Percentiles rank a stretch among this genome's conserved stretches.
Conservation (phyloP, 495 filamentous ascomycete species). For the Xylaria curta region DNA sequence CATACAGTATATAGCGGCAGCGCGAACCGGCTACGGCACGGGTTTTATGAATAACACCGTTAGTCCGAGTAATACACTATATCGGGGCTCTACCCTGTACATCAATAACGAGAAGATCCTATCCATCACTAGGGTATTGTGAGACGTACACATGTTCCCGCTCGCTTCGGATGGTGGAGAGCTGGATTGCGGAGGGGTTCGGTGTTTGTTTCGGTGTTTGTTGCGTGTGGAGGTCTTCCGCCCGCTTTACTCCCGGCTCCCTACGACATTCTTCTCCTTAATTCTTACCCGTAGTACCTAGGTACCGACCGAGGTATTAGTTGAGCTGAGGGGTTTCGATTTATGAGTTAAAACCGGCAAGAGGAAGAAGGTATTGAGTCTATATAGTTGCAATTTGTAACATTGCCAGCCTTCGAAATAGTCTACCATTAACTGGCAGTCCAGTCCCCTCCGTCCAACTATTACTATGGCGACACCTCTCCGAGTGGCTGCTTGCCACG, state of each 20-base stretch:
- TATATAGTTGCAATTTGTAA: not conserved
- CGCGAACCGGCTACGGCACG: no score
- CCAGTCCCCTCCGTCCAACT: not conserved
- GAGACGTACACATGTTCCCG: not conserved
- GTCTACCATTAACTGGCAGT: no score
- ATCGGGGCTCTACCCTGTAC: not conserved
- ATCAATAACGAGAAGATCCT: not conserved
- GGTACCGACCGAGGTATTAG: not conserved
- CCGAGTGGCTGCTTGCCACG: slow-evolving; percentile 45
- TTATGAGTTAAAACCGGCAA: not conserved
- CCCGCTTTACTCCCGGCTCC: not conserved
- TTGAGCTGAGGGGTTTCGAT: not conserved
- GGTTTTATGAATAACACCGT: no score
- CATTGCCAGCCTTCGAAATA: no score
- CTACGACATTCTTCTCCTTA: not conserved
- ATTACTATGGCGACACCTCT: slow-evolving; percentile 22
- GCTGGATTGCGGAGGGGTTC: slow-evolving; percentile 1
- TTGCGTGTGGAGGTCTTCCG: slow-evolving; percentile 1
- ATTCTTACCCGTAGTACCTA: not conserved
- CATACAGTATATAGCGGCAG: no score
- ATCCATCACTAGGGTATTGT: not conserved
- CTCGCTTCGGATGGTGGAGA: no score
- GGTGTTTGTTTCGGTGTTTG: not conserved
- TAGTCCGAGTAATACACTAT: no score
- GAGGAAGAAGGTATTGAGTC: not conserved